These are phyloP conservation scores for Elaeis oleifera DNA, from an alignment of 202 grass and related monocot species.

Conservation along the genomic window DNA sequence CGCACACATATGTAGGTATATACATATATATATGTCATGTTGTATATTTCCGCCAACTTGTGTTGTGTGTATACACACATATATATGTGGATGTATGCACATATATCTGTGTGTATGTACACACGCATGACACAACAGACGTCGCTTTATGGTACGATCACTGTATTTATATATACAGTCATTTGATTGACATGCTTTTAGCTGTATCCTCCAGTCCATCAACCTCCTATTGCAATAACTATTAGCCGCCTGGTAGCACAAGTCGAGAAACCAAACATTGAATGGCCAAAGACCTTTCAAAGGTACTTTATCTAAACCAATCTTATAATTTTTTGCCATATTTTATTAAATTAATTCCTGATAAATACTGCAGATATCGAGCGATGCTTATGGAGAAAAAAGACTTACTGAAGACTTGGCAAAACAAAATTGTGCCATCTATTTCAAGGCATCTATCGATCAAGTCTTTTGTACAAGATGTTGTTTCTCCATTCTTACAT, in stretches of 20 bases:
- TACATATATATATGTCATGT: too few species aligned
- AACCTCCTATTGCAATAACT: conserved; percentile 71
- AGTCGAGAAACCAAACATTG: conserved; percentile 91
- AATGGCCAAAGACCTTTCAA: conserved; percentile 89
- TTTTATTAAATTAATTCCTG: neutral
- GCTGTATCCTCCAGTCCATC: conserved; percentile 60
- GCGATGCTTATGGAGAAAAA: conserved; percentile 74
- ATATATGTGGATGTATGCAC: too few species aligned
- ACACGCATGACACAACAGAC: conserved; percentile 47
- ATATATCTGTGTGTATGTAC: too few species aligned
- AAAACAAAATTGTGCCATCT: conserved; percentile 59
- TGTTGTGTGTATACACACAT: too few species aligned
- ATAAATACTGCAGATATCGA: conserved; percentile 45
- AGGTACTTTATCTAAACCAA: conserved; percentile 40
- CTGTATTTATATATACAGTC: neutral
- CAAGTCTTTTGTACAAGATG: conserved; percentile 78
- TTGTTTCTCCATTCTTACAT: conserved; percentile 71
- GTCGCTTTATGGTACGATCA: conserved; percentile 54
- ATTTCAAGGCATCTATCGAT: conserved; percentile 85
- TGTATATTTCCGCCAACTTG: too few species aligned
- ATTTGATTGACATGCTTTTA: conserved; percentile 25
- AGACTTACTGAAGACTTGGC: conserved; percentile 71
- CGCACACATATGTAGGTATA: too few species aligned
- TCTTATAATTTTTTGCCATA: neutral
- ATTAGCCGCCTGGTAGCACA: conserved; percentile 81